Conservation (phyloP, 768 basidiomycete genomes). For the Trametes gibbosa region DNA sequence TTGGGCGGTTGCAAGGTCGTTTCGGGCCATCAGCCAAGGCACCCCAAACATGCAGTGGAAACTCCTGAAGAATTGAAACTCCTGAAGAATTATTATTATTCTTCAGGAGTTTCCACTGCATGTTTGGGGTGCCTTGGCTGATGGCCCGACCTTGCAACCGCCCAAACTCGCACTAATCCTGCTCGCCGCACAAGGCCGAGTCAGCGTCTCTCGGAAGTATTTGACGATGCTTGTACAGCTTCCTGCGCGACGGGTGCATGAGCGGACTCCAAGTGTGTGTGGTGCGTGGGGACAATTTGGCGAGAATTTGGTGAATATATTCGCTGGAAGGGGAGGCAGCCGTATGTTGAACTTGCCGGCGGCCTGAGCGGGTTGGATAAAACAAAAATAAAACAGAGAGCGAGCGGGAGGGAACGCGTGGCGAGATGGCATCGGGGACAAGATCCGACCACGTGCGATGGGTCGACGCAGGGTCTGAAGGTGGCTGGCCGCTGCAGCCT, state of each 20-base stretch:
- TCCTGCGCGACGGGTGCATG: background rate
- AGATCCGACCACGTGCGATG: slow-evolving; percentile 14
- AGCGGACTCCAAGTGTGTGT: background rate
- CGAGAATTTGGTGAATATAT: background rate
- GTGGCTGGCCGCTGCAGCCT: too few species aligned
- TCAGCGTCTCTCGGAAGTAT: slow-evolving; percentile 7
- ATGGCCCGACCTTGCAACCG: slow-evolving; percentile 14
- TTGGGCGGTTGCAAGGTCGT: slow-evolving; percentile 11
- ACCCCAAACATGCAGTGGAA: slow-evolving; percentile 12
- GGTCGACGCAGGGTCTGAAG: too few species aligned
- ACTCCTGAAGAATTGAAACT: slow-evolving; percentile 11
- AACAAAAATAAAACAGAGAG: background rate
- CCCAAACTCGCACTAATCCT: slow-evolving; percentile 8
- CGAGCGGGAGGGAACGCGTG: background rate
- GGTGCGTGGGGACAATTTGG: background rate
- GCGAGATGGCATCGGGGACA: slow-evolving; percentile 13
- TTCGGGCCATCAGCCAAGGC: slow-evolving; percentile 19
- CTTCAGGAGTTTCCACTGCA: too few species aligned
- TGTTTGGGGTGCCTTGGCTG: slow-evolving; percentile 20
- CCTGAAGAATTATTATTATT: too few species aligned
- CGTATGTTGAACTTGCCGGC: too few species aligned
- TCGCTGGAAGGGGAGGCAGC: background rate
- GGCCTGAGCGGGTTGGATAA: too few species aligned
- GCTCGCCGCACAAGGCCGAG: slow-evolving; percentile 6
- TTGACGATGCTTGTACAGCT: slow-evolving; percentile 1